Evolutionary conservation across 352 stramenopile genomes (phyloP), one percentile per base, ranked within the genome.

Genomic region (Globisporangium cederbergense): DNA sequence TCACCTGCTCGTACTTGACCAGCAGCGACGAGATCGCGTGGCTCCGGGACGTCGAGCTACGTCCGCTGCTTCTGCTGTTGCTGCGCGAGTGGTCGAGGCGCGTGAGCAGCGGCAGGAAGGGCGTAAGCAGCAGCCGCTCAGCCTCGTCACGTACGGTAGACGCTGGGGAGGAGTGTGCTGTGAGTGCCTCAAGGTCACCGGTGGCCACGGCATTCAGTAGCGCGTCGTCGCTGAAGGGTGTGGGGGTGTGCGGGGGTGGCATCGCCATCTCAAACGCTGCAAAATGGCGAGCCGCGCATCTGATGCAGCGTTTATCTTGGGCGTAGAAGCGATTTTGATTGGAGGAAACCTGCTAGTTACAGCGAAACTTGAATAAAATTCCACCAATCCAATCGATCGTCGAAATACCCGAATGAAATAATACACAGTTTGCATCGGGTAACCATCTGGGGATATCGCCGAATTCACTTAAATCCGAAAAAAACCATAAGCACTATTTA

Each of bases 31-130:
- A 47, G 25, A 81, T 64, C n/a, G 77, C 42, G 4, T 71, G 1
- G 60, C n/a, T 22, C 43, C 71, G 51, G 4, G 43, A 13, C 1
- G 57, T 56, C 1, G 42, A 38, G 18, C 42, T 22, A 30, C 14
- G 16, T n/a, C 5, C 14, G 34, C 30, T n/a, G 42, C 32, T 7
- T 36, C 49, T 38, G 47, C n/a, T 20, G 68, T 62, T 52, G n/a
- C 46, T 52, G 34, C 67, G 70, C 25, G 63, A 60, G 54, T 73
- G 56, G 60, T 86, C 68, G 13, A 89, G 73, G 2, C 78, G 78
- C 28, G 74, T 74, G 5, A 90, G 59, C 42, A 88, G 66, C 38
- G 81, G 78, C 36, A 88, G 45, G 58, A 88, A 80, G 0, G 78
- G 71, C 46, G 69, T 64, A 46, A 85, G 46, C 9, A 83, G 34